Evolutionary conservation across 2,329 filamentous ascomycete species (phyloP), one percentile per base, ranked within the genome.

Genomic region (Pyricularia grisea): DNA sequence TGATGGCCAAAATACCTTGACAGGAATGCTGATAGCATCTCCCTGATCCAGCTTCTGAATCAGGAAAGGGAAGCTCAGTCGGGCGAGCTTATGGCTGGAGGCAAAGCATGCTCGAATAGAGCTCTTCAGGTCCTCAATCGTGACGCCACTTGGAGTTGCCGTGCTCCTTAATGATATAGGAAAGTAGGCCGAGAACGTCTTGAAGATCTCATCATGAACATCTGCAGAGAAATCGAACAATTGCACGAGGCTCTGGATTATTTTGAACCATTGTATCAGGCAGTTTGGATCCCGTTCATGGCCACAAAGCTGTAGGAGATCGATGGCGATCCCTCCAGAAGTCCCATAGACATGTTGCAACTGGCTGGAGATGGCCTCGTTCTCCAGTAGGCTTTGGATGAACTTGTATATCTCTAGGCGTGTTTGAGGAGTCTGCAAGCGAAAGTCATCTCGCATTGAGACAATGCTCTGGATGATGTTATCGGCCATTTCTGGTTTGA

Each of bases 1-100:
- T 27, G 27, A n/a, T 7, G 33, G 3, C 14, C 1, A 72, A 72
- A 76, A 42, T 67, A 83, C 84, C 79, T 88, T 88, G 73, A 88
- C 85, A 11, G 85, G 81, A 20, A 85, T 84, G 0, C 84, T 87
- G 17, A 88, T 80, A 2, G 83, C 85, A 64, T 87, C 85, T 3
- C 85, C 85, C 71, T 87, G 85, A 65, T 88, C 86, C 17, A 88
- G 77, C 71, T 87, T 88, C 23, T 82, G 81, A 11, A 88, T 71
- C 3, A 88, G 78, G 70, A 86, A 88, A 0, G 85, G 82, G 12
- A 88, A 81, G 0, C 83, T 76, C 30, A 81, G 77, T 1, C 76
- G 73, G 1, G 85, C 81, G 0, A 87, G 73, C 3, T 77, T 74
- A n/a, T 82, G 73, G 58, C 82, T 82, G 0, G 85, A 81, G 0